These are phyloP conservation scores for Zymoseptoria ardabiliae DNA, from an alignment of 2,329 filamentous ascomycete genomes.

Conservation along the genomic window DNA sequence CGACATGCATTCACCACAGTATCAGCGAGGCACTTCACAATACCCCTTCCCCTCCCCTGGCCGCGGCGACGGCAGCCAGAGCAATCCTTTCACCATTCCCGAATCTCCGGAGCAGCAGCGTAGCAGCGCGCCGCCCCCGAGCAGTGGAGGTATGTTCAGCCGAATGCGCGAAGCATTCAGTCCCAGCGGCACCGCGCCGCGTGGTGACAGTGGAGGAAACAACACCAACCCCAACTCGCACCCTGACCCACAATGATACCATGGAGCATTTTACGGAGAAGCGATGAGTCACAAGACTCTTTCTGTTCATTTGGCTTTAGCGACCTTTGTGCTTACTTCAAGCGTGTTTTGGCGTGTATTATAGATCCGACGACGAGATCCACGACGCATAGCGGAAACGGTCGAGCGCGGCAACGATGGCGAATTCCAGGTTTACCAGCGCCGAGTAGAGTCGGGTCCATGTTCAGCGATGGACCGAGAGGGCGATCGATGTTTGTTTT, in stretches of 20 bases:
- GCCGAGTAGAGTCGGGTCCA: neutral
- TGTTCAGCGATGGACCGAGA: neutral
- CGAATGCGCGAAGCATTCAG: constrained; percentile 29
- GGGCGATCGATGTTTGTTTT: neutral
- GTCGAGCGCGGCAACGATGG: neutral
- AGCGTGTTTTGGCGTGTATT: neutral
- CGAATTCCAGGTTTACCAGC: neutral
- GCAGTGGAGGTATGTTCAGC: constrained; percentile 20
- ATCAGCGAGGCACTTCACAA: constrained; percentile 10
- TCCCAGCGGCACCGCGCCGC: neutral
- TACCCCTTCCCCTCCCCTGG: constrained; percentile 10
- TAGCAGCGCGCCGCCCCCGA: constrained; percentile 4
- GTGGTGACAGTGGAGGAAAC: neutral
- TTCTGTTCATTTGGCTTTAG: neutral
- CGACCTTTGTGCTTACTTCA: neutral
- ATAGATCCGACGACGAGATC: neutral
- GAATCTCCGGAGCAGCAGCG: constrained; percentile 13
- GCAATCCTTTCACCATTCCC: constrained; percentile 15
- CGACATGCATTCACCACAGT: constrained; percentile 23
- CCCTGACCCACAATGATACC: neutral
- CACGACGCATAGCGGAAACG: neutral
- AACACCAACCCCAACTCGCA: neutral
- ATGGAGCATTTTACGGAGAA: neutral
- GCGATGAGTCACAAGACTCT: neutral
- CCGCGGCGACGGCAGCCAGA: constrained; percentile 14